These are phyloP conservation scores for Penicillium paneum DNA, from an alignment of 2,329 filamentous ascomycete species.

Conservation along the genomic window DNA sequence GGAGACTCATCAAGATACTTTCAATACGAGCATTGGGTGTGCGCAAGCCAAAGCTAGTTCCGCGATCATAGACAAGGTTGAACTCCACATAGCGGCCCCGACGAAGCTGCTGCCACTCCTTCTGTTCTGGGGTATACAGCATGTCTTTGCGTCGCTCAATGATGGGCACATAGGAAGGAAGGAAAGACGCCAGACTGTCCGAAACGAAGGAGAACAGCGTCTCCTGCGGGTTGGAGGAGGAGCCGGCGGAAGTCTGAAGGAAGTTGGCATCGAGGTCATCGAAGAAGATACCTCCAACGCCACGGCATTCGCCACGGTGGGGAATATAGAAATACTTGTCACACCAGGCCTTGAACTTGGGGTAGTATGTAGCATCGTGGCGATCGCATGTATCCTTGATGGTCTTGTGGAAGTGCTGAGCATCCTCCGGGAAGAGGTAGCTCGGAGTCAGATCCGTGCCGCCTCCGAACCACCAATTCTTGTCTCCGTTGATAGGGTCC, in stretches of 20 bases:
- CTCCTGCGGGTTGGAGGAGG: conserved; percentile 76
- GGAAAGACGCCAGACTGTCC: conserved; percentile 78
- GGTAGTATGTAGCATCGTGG: conserved; percentile 89
- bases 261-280: conserved; percentile 77
- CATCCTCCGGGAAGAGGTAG: conserved; percentile 96
- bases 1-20: conserved; percentile 96
- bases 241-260: conserved; percentile 37
- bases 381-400: conserved; percentile 91
- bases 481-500: conserved; percentile 64
- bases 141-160: conserved; percentile 85
- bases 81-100: conserved; percentile 97
- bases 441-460: conserved; percentile 89
- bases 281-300: conserved; percentile 96
- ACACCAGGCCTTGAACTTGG: conserved; percentile 96
- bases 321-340: conserved; percentile 96
- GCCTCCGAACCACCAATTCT: conserved; percentile 95
- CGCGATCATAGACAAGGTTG: conserved; percentile 94
- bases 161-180: conserved; percentile 88
- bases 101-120: conserved; percentile 93
- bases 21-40: conserved; percentile 89
- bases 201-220: conserved; percentile 86
- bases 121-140: conserved; percentile 80
- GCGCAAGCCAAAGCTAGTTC: conserved; percentile 89
- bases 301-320: conserved; percentile 81
- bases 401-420: conserved; percentile 90